phyloP scores from a whole-genome alignment of 768 basidiomycete genomes.

The Trametes elegans region DNA sequence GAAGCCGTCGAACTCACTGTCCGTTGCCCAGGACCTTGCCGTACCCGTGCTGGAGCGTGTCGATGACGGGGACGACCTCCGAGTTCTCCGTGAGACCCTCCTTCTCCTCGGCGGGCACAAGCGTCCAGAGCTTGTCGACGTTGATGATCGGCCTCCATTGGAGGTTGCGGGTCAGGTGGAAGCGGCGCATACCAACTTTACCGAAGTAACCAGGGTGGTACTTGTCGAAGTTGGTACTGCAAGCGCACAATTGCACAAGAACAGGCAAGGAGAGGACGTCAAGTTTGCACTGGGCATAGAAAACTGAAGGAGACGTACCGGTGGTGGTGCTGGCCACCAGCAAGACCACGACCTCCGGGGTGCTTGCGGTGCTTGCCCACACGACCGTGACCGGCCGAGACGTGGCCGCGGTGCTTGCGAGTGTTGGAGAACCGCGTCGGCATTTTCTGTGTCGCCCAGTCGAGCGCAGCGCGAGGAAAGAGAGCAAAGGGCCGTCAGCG shows the following conservation, averaged over 20 bases:
- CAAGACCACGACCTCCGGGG: slow-evolving; percentile 99
- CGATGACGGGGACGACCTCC: slow-evolving; percentile 92
- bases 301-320: slow-evolving; percentile 55
- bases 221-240: slow-evolving; percentile 94
- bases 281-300: too few species aligned
- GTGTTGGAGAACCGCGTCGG: slow-evolving; percentile 96
- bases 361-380: slow-evolving; percentile 99
- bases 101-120: slow-evolving; percentile 86
- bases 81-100: slow-evolving; percentile 68
- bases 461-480: background rate
- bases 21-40: slow-evolving; percentile 97
- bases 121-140: slow-evolving; percentile 95
- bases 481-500: slow-evolving; percentile 23
- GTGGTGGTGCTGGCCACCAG: slow-evolving; percentile 99
- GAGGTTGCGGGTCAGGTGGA: slow-evolving; percentile 90
- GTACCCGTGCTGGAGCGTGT: slow-evolving; percentile 80
- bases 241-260: background rate
- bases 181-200: slow-evolving; percentile 99
- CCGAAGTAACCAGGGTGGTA: slow-evolving; percentile 99
- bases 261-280: background rate
- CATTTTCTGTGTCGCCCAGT: slow-evolving; percentile 56
- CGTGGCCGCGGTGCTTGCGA: slow-evolving; percentile 99
- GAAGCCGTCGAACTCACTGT: slow-evolving; percentile 47
- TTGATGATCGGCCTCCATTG: slow-evolving; percentile 97
- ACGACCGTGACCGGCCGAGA: slow-evolving; percentile 99